Evolutionary conservation across 345 rosid species (phyloP).

Genomic region (Eutrema yunnanense): DNA sequence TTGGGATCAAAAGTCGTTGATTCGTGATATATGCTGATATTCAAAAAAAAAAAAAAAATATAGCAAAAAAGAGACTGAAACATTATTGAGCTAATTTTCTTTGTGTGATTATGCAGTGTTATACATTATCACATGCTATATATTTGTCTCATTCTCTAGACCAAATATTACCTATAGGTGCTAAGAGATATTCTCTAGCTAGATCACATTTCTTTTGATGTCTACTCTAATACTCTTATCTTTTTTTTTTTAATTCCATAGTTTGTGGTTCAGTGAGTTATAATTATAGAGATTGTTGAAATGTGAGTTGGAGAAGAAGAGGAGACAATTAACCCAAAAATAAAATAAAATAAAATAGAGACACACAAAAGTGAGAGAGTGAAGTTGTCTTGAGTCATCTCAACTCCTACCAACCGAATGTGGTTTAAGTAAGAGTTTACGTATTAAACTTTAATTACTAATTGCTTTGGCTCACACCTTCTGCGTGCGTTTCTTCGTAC

Average conservation of each 20-base stretch:
- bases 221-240: background rate
- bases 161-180: background rate
- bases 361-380: conserved; percentile 7
- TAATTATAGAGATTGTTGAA: background rate
- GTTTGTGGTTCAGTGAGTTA: background rate
- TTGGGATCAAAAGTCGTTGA: background rate
- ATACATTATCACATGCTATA: background rate
- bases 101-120: background rate
- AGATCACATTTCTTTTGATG: background rate
- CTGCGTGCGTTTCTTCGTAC: conserved; percentile 9
- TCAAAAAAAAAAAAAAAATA: background rate
- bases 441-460: conserved; percentile 16
- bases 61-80: background rate
- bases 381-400: conserved; percentile 21
- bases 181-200: background rate
- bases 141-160: background rate
- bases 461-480: conserved; percentile 18
- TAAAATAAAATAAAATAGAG: background rate
- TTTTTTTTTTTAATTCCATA: background rate
- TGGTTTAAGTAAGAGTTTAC: conserved; percentile 18
- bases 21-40: background rate
- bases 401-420: conserved; percentile 22
- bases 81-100: background rate
- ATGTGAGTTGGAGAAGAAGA: background rate
- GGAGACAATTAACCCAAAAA: background rate